phyloP scores from a whole-genome alignment of 495 filamentous ascomycete genomes.

The Podospora comata region DNA sequence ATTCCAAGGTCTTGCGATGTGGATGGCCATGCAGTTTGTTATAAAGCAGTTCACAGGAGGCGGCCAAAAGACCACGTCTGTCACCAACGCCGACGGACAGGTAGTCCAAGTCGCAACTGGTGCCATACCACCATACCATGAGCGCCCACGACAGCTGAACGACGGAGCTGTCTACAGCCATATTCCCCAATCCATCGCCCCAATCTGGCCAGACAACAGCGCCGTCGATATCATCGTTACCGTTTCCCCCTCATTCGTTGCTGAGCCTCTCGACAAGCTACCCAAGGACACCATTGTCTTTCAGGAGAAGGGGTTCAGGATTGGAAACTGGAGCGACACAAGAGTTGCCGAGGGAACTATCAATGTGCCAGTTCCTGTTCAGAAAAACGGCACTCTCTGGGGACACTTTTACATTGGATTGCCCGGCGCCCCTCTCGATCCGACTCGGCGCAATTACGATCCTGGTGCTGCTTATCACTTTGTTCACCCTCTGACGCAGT shows the following conservation, averaged over 20 bases:
- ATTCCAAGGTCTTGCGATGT: constrained; percentile 41
- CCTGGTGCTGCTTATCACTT: constrained; percentile 74
- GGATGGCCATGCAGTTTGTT: constrained; percentile 45
- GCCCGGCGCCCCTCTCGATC: constrained; percentile 71
- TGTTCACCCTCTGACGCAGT: constrained; percentile 78
- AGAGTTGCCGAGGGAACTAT: constrained; percentile 76
- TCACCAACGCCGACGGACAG: constrained; percentile 48
- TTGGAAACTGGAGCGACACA: constrained; percentile 77
- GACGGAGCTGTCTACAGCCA: constrained; percentile 63
- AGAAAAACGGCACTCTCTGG: constrained; percentile 91
- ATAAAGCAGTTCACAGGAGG: constrained; percentile 50
- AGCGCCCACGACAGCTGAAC: constrained; percentile 58
- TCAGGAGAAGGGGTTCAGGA: constrained; percentile 74
- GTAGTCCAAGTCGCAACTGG: constrained; percentile 43
- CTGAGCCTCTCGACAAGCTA: constrained; percentile 61
- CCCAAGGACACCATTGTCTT: constrained; percentile 61
- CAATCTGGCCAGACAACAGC: constrained; percentile 82
- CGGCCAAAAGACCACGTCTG: constrained; percentile 40
- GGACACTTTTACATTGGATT: constrained; percentile 87
- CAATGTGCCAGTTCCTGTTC: constrained; percentile 70
- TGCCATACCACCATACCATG: constrained; percentile 61
- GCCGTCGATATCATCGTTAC: constrained; percentile 81
- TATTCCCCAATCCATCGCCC: constrained; percentile 72
- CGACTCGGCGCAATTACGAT: constrained; percentile 66
- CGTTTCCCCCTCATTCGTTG: constrained; percentile 68